These are phyloP conservation scores for Pichia deserticola DNA, from an alignment of 805 yeast species.

Conservation along the genomic window DNA sequence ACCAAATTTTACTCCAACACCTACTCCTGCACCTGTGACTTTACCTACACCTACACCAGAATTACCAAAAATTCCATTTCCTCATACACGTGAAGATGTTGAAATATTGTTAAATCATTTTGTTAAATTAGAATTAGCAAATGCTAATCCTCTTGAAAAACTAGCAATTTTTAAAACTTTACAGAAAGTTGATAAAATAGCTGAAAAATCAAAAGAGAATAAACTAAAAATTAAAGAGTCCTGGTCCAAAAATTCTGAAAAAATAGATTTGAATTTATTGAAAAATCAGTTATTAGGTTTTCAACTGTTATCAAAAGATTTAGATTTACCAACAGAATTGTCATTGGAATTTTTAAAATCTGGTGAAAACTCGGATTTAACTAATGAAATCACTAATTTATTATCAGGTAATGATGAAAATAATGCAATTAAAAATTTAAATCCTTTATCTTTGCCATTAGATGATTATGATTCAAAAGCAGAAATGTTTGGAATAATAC, in stretches of 20 bases:
- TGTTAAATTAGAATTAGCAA: slow-evolving; percentile 1
- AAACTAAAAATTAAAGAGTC: slow-evolving; percentile 22
- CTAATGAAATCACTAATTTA: neutral
- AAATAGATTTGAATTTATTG: slow-evolving; percentile 40
- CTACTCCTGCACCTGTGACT: neutral
- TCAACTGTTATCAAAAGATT: slow-evolving; percentile 56
- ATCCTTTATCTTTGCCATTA: slow-evolving; percentile 12
- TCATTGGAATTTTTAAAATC: slow-evolving; percentile 31
- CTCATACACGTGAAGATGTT: neutral
- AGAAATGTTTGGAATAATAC: slow-evolving; percentile 31
- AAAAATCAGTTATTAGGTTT: slow-evolving; percentile 55
- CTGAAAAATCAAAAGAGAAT: slow-evolving; percentile 25
- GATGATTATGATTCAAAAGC: slow-evolving; percentile 34
- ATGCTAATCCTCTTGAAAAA: slow-evolving; percentile 27
- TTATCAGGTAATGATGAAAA: neutral
- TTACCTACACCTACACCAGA: neutral
- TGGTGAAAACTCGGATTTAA: neutral
- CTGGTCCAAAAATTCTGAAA: slow-evolving; percentile 21
- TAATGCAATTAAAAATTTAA: slow-evolving; percentile 1
- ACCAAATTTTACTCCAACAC: neutral
- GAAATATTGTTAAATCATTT: slow-evolving; percentile 4
- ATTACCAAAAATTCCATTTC: slow-evolving; percentile 4
- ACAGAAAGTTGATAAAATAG: slow-evolving; percentile 33
- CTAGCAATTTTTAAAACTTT: slow-evolving; percentile 35
- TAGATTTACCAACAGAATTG: slow-evolving; percentile 52